These are phyloP conservation scores for Phytomonas sp. DNA, from an alignment of 208 protist species.

Conservation along the genomic window DNA sequence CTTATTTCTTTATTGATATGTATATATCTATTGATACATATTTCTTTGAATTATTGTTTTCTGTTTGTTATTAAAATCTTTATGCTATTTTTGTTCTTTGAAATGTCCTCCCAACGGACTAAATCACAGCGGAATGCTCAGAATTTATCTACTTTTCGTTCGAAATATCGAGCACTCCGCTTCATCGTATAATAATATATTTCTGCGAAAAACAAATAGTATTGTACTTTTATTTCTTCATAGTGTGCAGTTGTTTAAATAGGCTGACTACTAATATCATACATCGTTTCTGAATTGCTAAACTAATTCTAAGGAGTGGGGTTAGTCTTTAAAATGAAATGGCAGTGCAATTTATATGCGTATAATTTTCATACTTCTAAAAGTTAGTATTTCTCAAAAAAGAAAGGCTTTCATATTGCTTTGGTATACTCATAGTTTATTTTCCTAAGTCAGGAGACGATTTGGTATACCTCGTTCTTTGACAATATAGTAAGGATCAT, in stretches of 20 bases:
- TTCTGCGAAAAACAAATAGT: neutral
- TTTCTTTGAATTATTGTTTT: neutral
- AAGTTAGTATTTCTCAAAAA: neutral
- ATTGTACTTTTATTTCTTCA: constrained; percentile 9
- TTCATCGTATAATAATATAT: neutral
- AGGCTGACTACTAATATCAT: constrained; percentile 1
- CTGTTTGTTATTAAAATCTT: constrained; percentile 4
- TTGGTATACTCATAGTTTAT: constrained; percentile 9
- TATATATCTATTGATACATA: neutral
- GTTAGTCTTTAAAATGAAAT: neutral
- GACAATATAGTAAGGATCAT: constrained; percentile 4
- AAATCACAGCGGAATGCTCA: neutral
- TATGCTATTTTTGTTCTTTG: constrained; percentile 1
- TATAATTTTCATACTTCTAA: constrained; percentile 1
- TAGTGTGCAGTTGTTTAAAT: neutral
- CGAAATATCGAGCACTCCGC: neutral
- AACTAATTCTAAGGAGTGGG: neutral
- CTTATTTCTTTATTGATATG: neutral
- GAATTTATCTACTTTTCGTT: neutral
- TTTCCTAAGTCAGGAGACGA: neutral
- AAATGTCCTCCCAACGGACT: neutral
- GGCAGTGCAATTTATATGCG: constrained; percentile 1
- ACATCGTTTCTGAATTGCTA: neutral
- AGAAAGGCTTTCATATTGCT: constrained; percentile 1
- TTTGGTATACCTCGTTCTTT: neutral